These are phyloP conservation scores for Solanum pinnatisectum DNA, from an alignment of 257 asterid genomes.

Conservation along the genomic window DNA sequence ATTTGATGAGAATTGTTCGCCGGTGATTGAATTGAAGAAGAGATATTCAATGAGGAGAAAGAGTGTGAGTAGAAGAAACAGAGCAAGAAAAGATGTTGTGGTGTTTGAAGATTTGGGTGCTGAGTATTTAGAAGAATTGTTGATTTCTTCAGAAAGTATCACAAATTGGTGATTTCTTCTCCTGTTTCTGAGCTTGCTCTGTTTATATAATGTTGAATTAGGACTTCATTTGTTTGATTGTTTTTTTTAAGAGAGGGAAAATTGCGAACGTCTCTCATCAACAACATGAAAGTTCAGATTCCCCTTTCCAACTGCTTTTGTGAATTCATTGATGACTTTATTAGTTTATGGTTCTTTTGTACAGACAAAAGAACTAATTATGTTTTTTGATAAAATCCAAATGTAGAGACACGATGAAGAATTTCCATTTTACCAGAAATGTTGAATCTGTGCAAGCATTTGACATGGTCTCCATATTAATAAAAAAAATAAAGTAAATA, in stretches of 20 bases:
- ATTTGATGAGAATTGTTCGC: slow-evolving; percentile 51
- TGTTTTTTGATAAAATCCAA: neutral
- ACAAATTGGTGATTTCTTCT: slow-evolving; percentile 7
- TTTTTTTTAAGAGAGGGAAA: neutral
- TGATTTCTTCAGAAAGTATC: slow-evolving; percentile 25
- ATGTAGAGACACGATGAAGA: neutral
- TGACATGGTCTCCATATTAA: neutral
- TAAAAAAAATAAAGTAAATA: neutral
- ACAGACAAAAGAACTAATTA: neutral
- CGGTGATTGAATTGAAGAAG: slow-evolving; percentile 64
- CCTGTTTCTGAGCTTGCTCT: neutral
- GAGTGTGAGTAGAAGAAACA: slow-evolving; percentile 4
- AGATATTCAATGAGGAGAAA: slow-evolving; percentile 49
- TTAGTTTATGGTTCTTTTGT: neutral
- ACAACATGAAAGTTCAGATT: neutral
- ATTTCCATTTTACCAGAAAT: neutral
- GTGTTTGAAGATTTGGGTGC: slow-evolving; percentile 80
- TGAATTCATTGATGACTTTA: neutral
- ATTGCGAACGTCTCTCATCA: neutral
- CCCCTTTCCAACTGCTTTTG: neutral
- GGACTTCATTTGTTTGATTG: neutral
- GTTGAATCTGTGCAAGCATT: neutral
- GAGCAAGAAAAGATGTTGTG: slow-evolving; percentile 16
- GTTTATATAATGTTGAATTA: neutral
- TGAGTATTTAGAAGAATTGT: slow-evolving; percentile 48